Evolutionary conservation across 2,329 filamentous ascomycete genomes (phyloP).

Genomic region (Aureobasidium sp.): DNA sequence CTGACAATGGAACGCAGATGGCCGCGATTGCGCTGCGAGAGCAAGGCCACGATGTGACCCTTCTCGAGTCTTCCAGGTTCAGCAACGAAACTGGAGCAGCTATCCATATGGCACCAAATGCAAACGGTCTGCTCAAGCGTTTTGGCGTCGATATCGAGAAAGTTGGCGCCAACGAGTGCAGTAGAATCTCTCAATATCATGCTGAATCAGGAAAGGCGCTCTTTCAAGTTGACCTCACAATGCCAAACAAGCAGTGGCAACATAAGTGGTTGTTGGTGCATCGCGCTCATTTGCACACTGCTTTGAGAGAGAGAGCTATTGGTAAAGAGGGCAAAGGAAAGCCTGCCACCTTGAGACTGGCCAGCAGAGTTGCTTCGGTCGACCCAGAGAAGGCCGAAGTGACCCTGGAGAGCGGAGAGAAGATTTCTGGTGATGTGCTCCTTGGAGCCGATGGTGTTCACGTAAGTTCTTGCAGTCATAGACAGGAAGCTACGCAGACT

Average conservation of each 20-base stretch:
- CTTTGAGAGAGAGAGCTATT: slow-evolving; percentile 23
- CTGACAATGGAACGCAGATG: slow-evolving; percentile 14
- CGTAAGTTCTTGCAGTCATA: slow-evolving; percentile 3
- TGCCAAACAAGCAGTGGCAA: slow-evolving; percentile 22
- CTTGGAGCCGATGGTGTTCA: slow-evolving; percentile 31
- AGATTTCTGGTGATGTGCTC: slow-evolving; percentile 25
- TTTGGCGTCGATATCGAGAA: slow-evolving; percentile 19
- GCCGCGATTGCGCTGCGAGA: slow-evolving; percentile 25
- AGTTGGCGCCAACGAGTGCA: slow-evolving; percentile 19
- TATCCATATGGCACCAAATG: slow-evolving; percentile 25
- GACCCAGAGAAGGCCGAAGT: slow-evolving; percentile 23
- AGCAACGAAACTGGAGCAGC: slow-evolving; percentile 27
- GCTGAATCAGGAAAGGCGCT: slow-evolving; percentile 16
- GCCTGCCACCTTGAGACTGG: slow-evolving; percentile 23
- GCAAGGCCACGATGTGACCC: slow-evolving; percentile 25
- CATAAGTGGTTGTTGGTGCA: slow-evolving; percentile 29
- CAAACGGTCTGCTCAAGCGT: slow-evolving; percentile 20
- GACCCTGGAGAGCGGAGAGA: slow-evolving; percentile 24
- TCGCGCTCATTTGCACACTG: slow-evolving; percentile 27
- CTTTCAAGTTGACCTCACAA: slow-evolving; percentile 9
- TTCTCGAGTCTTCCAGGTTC: slow-evolving; percentile 25
- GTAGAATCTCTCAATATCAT: slow-evolving; percentile 4
- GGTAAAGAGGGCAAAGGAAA: slow-evolving; percentile 22
- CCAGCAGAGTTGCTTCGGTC: slow-evolving; percentile 22
- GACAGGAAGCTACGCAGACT: neutral